phyloP scores from a whole-genome alignment of 768 basidiomycete species.

The Boletus reticulatus region DNA sequence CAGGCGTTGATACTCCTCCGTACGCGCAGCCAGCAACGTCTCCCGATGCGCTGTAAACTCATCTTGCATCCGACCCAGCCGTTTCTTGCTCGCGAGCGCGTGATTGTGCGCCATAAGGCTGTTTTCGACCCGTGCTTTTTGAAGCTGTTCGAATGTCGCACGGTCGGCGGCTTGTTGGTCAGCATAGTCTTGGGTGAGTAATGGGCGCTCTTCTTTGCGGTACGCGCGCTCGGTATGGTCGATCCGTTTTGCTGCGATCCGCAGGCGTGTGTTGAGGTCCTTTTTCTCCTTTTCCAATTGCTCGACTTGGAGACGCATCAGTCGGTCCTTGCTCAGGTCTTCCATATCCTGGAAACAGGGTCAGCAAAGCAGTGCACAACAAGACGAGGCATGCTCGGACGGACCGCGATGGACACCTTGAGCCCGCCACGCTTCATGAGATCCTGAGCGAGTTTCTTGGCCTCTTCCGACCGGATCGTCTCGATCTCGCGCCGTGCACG shows the following conservation, averaged over 20 bases:
- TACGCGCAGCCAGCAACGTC: slow-evolving; percentile 53
- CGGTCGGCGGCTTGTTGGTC: slow-evolving; percentile 79
- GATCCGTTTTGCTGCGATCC: slow-evolving; percentile 82
- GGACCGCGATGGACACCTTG: slow-evolving; percentile 67
- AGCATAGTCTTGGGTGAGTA: slow-evolving; percentile 84
- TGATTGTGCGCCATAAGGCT: slow-evolving; percentile 58
- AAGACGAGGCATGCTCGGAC: slow-evolving; percentile 19
- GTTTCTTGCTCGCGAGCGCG: slow-evolving; percentile 70
- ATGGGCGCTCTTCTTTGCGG: slow-evolving; percentile 88
- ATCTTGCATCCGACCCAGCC: slow-evolving; percentile 66
- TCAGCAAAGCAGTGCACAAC: not conserved
- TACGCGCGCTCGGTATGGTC: slow-evolving; percentile 95
- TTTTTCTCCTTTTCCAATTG: slow-evolving; percentile 97
- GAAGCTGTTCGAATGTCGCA: slow-evolving; percentile 60
- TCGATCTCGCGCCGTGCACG: slow-evolving; percentile 69
- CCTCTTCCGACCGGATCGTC: slow-evolving; percentile 60
- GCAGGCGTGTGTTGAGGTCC: slow-evolving; percentile 76
- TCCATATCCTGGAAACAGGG: slow-evolving; percentile 61
- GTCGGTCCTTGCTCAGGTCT: slow-evolving; percentile 77
- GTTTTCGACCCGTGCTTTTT: slow-evolving; percentile 54
- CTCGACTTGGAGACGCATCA: slow-evolving; percentile 88
- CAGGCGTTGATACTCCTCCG: slow-evolving; percentile 62
- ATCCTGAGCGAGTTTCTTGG: slow-evolving; percentile 82
- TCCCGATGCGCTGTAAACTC: slow-evolving; percentile 62
- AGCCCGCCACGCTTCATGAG: slow-evolving; percentile 78